These are phyloP conservation scores for Lentinus brumalis DNA, from an alignment of 768 basidiomycete genomes.

Conservation along the genomic window DNA sequence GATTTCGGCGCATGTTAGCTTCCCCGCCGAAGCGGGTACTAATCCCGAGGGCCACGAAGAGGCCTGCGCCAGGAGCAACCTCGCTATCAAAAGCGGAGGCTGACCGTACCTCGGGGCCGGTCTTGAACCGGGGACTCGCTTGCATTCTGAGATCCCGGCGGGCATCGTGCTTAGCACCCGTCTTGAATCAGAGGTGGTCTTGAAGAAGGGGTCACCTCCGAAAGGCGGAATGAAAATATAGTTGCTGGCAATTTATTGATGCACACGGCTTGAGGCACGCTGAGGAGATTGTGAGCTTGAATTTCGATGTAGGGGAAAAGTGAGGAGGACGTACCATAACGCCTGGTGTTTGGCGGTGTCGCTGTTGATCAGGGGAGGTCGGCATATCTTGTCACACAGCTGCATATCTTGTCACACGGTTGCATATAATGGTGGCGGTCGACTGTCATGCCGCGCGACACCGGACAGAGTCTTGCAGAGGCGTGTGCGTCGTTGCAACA, in stretches of 20 bases:
- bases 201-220: neutral
- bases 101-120: conserved; percentile 3
- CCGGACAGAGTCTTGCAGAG: neutral
- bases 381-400: neutral
- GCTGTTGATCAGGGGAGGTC: neutral
- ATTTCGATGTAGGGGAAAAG: neutral
- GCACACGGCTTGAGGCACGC: neutral
- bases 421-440: neutral
- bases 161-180: neutral
- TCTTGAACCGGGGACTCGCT: neutral
- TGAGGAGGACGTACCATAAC: neutral
- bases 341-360: neutral
- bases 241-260: neutral
- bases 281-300: neutral
- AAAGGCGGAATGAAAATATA: neutral
- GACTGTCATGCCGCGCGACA: neutral
- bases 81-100: neutral
- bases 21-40: conserved; percentile 3
- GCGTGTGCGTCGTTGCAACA: neutral
- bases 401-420: neutral
- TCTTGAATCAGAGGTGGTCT: neutral
- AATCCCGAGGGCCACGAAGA: neutral
- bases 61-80: neutral
- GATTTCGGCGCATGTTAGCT: conserved; percentile 29
- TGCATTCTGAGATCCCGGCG: neutral